These are phyloP conservation scores for Pleurozium schreberi DNA, from an alignment of 225 moss, liverwort and hornwort species.

Conservation along the genomic window DNA sequence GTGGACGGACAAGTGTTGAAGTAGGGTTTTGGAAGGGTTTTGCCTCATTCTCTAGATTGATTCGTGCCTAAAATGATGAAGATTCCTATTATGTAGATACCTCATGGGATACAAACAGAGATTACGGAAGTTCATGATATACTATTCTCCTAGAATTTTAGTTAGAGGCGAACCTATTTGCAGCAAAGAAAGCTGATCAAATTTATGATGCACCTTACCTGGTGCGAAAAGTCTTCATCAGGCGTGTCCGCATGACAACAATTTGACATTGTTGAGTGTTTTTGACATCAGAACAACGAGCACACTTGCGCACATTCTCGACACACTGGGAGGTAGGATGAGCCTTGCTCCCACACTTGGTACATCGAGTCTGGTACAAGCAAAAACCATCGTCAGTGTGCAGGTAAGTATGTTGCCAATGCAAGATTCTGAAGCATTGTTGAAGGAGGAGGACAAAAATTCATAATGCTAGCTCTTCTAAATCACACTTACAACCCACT, in stretches of 20 bases:
- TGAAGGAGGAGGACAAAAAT: neutral
- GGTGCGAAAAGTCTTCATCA: conserved; percentile 66
- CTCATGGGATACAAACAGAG: too few species aligned
- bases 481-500: neutral
- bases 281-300: conserved; percentile 41
- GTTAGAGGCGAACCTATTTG: neutral
- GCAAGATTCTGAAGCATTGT: neutral
- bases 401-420: neutral
- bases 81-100: neutral
- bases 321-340: conserved; percentile 40
- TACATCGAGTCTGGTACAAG: conserved; percentile 34
- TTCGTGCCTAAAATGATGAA: neutral
- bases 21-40: neutral
- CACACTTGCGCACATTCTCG: conserved; percentile 30
- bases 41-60: neutral
- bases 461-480: neutral
- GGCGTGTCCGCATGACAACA: conserved; percentile 58
- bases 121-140: neutral
- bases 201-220: conserved; percentile 4
- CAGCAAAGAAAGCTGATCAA: neutral
- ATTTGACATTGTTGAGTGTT: conserved; percentile 50
- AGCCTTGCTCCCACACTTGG: conserved; percentile 59
- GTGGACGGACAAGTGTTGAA: neutral
- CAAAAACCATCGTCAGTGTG: neutral
- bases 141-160: neutral